Evolutionary conservation across 495 filamentous ascomycete species (phyloP).

Genomic region (Lepidopterella palustris): DNA sequence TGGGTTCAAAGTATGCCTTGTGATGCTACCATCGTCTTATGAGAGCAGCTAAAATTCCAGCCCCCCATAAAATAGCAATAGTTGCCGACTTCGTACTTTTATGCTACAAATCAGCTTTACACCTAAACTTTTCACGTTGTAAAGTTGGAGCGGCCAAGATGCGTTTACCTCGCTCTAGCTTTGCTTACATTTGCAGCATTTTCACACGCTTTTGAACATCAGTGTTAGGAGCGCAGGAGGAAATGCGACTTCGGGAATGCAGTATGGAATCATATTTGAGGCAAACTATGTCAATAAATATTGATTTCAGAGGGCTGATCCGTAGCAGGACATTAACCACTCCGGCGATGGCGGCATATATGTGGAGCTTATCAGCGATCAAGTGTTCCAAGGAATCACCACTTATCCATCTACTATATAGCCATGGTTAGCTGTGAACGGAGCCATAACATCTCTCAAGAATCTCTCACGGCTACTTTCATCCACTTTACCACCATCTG

Average conservation of each 20-base stretch:
- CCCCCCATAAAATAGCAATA: too few relatives aligned
- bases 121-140: too few relatives aligned
- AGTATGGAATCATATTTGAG: conserved; percentile 59
- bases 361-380: conserved; percentile 65
- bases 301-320: conserved; percentile 12
- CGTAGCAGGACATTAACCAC: conserved; percentile 60
- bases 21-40: not conserved
- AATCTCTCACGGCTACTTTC: conserved; percentile 44
- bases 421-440: conserved; percentile 52
- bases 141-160: not conserved
- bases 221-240: conserved; percentile 44
- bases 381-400: conserved; percentile 57
- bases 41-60: too few relatives aligned
- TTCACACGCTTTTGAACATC: conserved; percentile 27
- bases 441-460: conserved; percentile 46
- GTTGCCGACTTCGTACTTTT: too few relatives aligned
- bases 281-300: conserved; percentile 23
- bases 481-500: conserved; percentile 49
- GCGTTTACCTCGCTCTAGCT: not conserved
- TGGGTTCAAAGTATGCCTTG: not conserved
- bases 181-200: conserved; percentile 9
- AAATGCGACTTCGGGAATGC: conserved; percentile 48
- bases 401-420: conserved; percentile 35
- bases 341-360: conserved; percentile 73
- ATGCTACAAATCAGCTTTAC: too few relatives aligned